Conservation (phyloP, 148 eudicot species). For the Arctostaphylos glauca region DNA sequence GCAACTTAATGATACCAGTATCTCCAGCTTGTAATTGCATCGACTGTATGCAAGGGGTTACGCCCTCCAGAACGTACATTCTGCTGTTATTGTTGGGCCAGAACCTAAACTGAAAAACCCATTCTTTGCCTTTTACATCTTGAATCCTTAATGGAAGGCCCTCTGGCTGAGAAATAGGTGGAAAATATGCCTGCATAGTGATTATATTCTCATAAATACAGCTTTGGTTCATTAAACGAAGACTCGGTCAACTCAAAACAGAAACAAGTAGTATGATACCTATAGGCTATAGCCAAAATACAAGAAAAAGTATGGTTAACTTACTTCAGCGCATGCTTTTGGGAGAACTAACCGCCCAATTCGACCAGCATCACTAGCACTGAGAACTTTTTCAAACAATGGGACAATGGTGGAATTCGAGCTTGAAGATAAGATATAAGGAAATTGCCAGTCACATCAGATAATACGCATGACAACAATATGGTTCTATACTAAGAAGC, state of each 20-base stretch:
- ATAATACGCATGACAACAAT: slow-evolving; percentile 5
- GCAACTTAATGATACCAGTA: slow-evolving; percentile 54
- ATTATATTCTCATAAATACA: slow-evolving; percentile 16
- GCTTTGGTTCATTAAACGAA: neutral
- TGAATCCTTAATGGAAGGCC: slow-evolving; percentile 95
- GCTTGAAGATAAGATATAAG: slow-evolving; percentile 49
- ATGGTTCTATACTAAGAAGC: neutral
- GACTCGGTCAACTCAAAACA: neutral
- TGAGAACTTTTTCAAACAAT: slow-evolving; percentile 90
- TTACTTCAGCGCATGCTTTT: slow-evolving; percentile 99
- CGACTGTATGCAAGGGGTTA: slow-evolving; percentile 96
- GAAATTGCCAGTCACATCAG: slow-evolving; percentile 21
- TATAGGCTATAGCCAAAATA: slow-evolving; percentile 5
- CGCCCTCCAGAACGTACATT: slow-evolving; percentile 99
- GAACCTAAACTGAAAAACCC: slow-evolving; percentile 96
- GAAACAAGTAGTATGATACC: neutral
- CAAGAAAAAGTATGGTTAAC: slow-evolving; percentile 23
- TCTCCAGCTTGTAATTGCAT: slow-evolving; percentile 99
- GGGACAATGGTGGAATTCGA: slow-evolving; percentile 89
- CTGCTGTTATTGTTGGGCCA: slow-evolving; percentile 99
- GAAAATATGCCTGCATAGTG: slow-evolving; percentile 85
- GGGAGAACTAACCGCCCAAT: slow-evolving; percentile 99
- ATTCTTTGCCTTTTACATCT: slow-evolving; percentile 95
- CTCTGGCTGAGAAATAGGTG: slow-evolving; percentile 92
- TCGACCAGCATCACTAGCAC: slow-evolving; percentile 99